Evolutionary conservation across 2,329 filamentous ascomycete genomes (phyloP), one percentile per base, ranked within the genome.

Genomic region (Leptographium flavum): DNA sequence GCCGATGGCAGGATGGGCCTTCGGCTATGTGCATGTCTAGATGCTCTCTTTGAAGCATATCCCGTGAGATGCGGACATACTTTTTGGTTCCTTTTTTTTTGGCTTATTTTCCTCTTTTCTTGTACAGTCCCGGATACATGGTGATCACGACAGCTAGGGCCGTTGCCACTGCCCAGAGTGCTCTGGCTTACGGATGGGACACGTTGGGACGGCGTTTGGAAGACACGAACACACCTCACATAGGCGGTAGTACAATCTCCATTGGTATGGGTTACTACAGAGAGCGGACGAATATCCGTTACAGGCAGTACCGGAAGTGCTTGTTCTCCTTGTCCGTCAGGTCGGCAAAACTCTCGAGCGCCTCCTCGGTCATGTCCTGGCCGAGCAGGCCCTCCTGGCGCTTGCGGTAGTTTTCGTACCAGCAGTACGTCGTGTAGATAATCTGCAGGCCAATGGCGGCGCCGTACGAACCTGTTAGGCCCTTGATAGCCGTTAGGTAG

Each of bases 311-410:
- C 14, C 42, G 33, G 22, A 50, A 52, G 38, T 51, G 49, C 39
- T 45, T 46, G 42, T 52, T 49, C 44, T 51, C 43, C 49, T 49
- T 52, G 49, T 50, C 49, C 11, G 49, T 49, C 11, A 41, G 17
- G 43, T 52, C 50, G 9, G 46, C 35, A 15, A 50, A 52, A 14
- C 50, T 31, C 38, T 47, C 48, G 40, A 50, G 27, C 13, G 47
- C 46, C 7, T 49, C 43, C 30, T 52, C 37, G 15, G 43, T 45
- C n/a, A 41, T 40, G 6, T 32, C 32, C 4, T 43, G 31, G 21
- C n/a, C 15, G 13, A 49, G 43, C 6, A 48, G 39, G 9, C 47
- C 50, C 19, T 39, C 30, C 19, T 39, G 33, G 17, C 28, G n/a
- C 49, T 49, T 52, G 36, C 28, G 17, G 31, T 31, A 38, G 42